These are phyloP conservation scores for Teunomyces panamensis DNA, from an alignment of 805 yeast species.

Conservation along the genomic window DNA sequence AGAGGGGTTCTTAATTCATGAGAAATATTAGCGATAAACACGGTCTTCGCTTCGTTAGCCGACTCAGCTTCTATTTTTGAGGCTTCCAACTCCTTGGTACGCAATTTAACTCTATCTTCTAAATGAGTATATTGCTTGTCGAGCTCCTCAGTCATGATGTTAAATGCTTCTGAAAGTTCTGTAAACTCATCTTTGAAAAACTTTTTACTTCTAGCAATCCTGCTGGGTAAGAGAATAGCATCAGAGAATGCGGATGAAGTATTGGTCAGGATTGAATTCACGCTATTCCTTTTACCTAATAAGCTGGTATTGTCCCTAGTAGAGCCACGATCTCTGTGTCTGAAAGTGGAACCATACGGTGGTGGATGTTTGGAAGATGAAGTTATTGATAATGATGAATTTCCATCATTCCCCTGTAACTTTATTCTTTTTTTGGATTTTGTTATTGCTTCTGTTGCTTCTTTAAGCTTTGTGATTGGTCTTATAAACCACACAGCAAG, in stretches of 20 bases:
- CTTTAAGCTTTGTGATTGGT: conserved; percentile 75
- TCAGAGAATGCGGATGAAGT: conserved; percentile 39
- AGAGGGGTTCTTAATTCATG: conserved; percentile 94
- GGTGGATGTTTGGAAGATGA: neutral
- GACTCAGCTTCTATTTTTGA: conserved; percentile 88
- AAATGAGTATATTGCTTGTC: conserved; percentile 78
- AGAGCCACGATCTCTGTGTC: neutral
- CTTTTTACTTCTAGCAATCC: conserved; percentile 37
- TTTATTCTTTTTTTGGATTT: conserved; percentile 30
- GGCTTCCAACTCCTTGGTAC: conserved; percentile 85
- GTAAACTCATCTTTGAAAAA: conserved; percentile 80
- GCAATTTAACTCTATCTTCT: conserved; percentile 81
- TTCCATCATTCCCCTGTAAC: neutral
- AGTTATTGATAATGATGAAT: neutral
- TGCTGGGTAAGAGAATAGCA: conserved; percentile 39
- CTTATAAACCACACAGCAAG: conserved; percentile 80
- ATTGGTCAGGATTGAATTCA: conserved; percentile 28
- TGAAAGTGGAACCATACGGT: neutral
- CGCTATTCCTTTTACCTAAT: conserved; percentile 17
- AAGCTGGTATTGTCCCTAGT: neutral
- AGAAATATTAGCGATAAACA: conserved; percentile 86
- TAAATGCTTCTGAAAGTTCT: conserved; percentile 84
- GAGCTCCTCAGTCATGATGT: conserved; percentile 85
- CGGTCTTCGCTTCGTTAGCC: conserved; percentile 96
- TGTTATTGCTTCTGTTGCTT: conserved; percentile 75